Percentiles rank a stretch among this genome's conserved stretches.
These are phyloP conservation scores for Styphnolobium japonicum DNA, from an alignment of 306 rosid species.

Conservation along the genomic window DNA sequence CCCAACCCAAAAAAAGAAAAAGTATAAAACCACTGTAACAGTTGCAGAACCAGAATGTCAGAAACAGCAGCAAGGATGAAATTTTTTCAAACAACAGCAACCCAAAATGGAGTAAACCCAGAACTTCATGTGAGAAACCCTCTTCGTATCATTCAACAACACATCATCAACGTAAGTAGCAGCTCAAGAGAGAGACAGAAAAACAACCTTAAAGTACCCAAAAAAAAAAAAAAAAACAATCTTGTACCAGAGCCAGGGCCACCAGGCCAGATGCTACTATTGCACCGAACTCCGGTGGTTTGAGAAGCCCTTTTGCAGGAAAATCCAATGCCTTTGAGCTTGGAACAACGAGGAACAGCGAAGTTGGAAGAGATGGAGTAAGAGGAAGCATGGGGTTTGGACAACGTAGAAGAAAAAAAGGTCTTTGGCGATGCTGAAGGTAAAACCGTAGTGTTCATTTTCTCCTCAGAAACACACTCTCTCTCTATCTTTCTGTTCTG, in stretches of 20 bases:
- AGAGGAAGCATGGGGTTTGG: conserved; percentile 24
- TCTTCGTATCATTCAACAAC: background rate
- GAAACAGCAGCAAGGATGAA: background rate
- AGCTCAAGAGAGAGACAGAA: background rate
- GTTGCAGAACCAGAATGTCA: background rate
- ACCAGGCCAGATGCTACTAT: conserved; percentile 47
- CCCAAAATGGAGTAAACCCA: background rate
- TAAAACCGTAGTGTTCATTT: conserved; percentile 52
- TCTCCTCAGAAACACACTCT: conserved; percentile 1
- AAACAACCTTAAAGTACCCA: background rate
- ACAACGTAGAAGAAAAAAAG: conserved; percentile 10
- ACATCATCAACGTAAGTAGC: background rate
- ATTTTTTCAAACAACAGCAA: background rate
- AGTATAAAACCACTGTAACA: background rate
- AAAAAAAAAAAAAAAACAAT: background rate
- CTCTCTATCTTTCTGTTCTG: background rate
- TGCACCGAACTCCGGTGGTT: conserved; percentile 39
- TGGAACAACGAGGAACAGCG: conserved; percentile 15
- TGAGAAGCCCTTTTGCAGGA: conserved; percentile 27
- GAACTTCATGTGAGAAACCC: background rate
- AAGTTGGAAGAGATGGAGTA: conserved; percentile 23
- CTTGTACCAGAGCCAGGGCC: conserved; percentile 56
- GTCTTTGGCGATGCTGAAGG: conserved; percentile 35
- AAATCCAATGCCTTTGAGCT: conserved; percentile 26
- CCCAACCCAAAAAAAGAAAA: background rate